phyloP scores from a whole-genome alignment of 2,329 filamentous ascomycete genomes.

The Fusarium sp. region DNA sequence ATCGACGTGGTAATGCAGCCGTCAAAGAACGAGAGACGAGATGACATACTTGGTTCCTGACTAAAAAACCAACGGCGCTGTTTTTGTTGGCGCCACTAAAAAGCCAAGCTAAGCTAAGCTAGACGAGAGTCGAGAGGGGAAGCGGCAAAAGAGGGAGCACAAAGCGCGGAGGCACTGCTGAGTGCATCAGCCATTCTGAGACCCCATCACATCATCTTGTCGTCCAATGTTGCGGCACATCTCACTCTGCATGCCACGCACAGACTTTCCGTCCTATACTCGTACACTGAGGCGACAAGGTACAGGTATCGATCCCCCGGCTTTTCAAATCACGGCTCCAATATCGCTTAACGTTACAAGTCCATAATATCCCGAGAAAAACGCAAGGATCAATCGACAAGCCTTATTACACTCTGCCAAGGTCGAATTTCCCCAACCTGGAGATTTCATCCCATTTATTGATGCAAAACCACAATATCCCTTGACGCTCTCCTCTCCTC shows the following conservation, averaged over 20 bases:
- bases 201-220: conserved; percentile 3
- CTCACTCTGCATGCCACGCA: conserved; percentile 7
- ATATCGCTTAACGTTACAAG: conserved; percentile 32
- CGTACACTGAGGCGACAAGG: not conserved
- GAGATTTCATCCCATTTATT: conserved; percentile 1
- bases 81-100: conserved; percentile 19
- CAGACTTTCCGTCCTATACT: conserved; percentile 4
- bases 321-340: conserved; percentile 27
- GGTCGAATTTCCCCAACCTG: not conserved
- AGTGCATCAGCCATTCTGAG: not conserved
- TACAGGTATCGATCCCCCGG: conserved; percentile 3
- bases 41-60: conserved; percentile 27
- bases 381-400: conserved; percentile 12
- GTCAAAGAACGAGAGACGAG: conserved; percentile 25
- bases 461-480: conserved; percentile 10
- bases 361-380: conserved; percentile 24
- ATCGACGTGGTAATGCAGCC: conserved; percentile 10
- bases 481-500: not conserved
- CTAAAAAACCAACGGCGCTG: not conserved
- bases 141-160: conserved; percentile 4
- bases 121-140: not conserved
- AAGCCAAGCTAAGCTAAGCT: not conserved
- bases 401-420: not conserved
- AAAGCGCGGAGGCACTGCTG: not conserved
- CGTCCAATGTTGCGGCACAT: conserved; percentile 7